These are phyloP conservation scores for Candida sp. DNA, from an alignment of 1,139 yeast genomes.

Conservation along the genomic window DNA sequence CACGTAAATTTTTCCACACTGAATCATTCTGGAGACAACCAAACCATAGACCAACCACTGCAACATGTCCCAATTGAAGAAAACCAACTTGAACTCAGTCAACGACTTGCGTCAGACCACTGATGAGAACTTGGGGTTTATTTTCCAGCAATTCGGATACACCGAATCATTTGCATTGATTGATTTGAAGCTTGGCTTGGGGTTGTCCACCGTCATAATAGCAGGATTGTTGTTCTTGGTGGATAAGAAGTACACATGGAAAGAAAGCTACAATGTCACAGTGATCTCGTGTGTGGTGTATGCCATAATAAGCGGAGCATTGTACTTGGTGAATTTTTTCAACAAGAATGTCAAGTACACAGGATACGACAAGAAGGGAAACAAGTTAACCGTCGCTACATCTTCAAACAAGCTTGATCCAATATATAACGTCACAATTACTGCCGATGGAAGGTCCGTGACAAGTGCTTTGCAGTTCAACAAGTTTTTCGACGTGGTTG, in stretches of 20 bases:
- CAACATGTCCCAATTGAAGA: constrained; percentile 28
- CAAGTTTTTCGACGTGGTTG: constrained; percentile 51
- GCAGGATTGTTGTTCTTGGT: constrained; percentile 69
- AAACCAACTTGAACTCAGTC: constrained; percentile 37
- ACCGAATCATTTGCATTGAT: constrained; percentile 58
- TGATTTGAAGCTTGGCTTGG: constrained; percentile 72
- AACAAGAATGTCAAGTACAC: constrained; percentile 61
- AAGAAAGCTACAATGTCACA: constrained; percentile 37
- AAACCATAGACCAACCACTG: neutral
- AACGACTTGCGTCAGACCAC: constrained; percentile 51
- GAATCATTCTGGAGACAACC: neutral
- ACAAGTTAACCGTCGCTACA: constrained; percentile 40
- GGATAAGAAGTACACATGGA: constrained; percentile 64
- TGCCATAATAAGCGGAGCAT: constrained; percentile 49
- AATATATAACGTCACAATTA: constrained; percentile 37
- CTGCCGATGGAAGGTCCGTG: constrained; percentile 26
- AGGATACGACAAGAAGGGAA: constrained; percentile 48
- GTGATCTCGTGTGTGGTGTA: constrained; percentile 54
- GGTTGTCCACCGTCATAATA: constrained; percentile 65
- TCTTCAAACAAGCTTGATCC: constrained; percentile 51
- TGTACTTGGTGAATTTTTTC: constrained; percentile 47
- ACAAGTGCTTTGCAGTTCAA: constrained; percentile 35
- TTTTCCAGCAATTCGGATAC: constrained; percentile 62
- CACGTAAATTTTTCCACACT: constrained; percentile 2
- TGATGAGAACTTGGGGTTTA: constrained; percentile 51